Base-by-base conservation (phyloP, 2,329 filamentous ascomycete species). In the Polychaeton citri region DNA sequence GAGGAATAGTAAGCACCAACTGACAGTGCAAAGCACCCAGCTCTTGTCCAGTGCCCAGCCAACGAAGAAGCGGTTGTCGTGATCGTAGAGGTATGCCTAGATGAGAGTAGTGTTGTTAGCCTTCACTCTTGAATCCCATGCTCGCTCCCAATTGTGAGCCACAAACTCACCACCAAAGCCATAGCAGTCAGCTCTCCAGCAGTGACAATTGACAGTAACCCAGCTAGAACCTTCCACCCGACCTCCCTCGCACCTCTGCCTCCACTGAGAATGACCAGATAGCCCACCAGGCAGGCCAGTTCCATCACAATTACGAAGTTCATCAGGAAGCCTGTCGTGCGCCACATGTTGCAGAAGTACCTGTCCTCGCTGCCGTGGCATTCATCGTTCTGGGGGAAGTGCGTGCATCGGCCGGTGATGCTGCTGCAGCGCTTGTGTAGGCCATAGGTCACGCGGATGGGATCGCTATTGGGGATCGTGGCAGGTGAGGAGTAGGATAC, bases 301-400 rank as follows among this genome's bases (percentile, higher is more conserved):
- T 93, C 79, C 26, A 90, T 57, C n/a, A 94, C 76, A 24, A 85
- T 74, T 6, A 81, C 73, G 49, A 95, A 82, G 35, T 79, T 82
- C 64, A 93, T 85, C 44, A 94, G 62, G 61, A 95, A 96, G 17
- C 83, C 86, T 21, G 85, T 77, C 18, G 77, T 84, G 40, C 82
- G 74, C 88, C 88, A 98, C 71, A 92, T 81, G 49, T 77, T 81
- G 66, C 90, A 96, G 62, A 96, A 95, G 51, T 77, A 75, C 35
- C 75, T 70, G 47, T 79, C 72, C 45, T 76, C 71, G 35, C 74
- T 71, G 47, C 68, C 71, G 37, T 65, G 63, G 59, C 83, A 88
- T 54, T 84, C 77, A 38, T 72, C 66, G 36, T 71, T 63, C 44
- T 69, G 66, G 3, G 84, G 84, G 57, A 86, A 90, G 20, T 65